These are phyloP conservation scores for Triticum monococcum DNA, from an alignment of 176 grass and related monocot genomes.

Conservation along the genomic window DNA sequence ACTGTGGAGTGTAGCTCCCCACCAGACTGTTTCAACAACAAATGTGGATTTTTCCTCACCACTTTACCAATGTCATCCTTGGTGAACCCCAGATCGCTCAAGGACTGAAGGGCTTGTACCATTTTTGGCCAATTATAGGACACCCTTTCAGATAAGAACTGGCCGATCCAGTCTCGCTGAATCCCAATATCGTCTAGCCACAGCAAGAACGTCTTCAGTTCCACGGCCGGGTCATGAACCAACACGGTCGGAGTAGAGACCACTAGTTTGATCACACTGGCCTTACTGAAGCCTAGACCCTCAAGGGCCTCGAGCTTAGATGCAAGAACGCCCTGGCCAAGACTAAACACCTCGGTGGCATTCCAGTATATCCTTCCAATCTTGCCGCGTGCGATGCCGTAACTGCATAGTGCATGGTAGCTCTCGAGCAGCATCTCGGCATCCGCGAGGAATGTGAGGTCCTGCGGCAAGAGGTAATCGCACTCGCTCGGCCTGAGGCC, in stretches of 20 bases:
- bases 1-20: conserved; percentile 24
- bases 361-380: conserved; percentile 55
- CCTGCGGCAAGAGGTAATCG: conserved; percentile 33
- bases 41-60: conserved; percentile 45
- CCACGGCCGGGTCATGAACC: conserved; percentile 3
- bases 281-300: conserved; percentile 54
- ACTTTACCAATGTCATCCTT: conserved; percentile 38
- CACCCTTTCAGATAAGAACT: conserved; percentile 24
- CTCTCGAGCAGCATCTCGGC: conserved; percentile 31
- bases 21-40: conserved; percentile 55
- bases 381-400: conserved; percentile 45
- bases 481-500: conserved; percentile 37
- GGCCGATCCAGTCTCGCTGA: conserved; percentile 46
- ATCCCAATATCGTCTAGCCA: conserved; percentile 42
- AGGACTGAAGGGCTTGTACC: conserved; percentile 39
- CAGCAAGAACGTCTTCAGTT: conserved; percentile 40
- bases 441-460: conserved; percentile 57
- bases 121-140: conserved; percentile 52
- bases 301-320: conserved; percentile 49
- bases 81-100: conserved; percentile 48
- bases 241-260: conserved; percentile 39
- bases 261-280: conserved; percentile 54
- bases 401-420: conserved; percentile 46
- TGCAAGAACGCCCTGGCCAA: conserved; percentile 24
- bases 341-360: conserved; percentile 32